Evolutionary conservation across 352 stramenopile species (phyloP), one percentile per base, ranked within the genome.

Genomic region (Plasmopara muralis): DNA sequence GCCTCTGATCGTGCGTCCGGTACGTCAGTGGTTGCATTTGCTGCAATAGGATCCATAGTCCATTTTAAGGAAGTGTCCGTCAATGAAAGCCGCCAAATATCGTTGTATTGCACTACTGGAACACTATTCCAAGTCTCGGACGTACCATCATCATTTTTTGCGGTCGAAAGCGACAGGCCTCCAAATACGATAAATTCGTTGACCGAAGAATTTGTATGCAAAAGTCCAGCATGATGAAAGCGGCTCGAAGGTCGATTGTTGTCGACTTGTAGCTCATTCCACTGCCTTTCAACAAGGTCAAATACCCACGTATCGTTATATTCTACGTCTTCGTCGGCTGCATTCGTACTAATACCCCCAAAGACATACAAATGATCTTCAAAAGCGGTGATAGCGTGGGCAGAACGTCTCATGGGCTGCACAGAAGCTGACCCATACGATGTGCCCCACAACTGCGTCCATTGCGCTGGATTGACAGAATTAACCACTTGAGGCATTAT

Each of bases 291-390:
- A 12, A 63, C 38, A 25, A 82, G 46, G 31, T 84, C 68, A 38
- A 85, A 83, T 9, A 60, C 57, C 79, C 79, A 90, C n/a, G 79
- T 87, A 51, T 90, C 79, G n/a, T 77, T 74, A 30, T 71, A 82
- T 54, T 90, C 79, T 50, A 75, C 43, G 43, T 84, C 73, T 55
- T 81, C 60, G 6, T 66, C 60, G 5, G 50, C 49, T 28, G 53
- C 50, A 7, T 57, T 46, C 6, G 66, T 60, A 25, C 71, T 75
- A 31, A 87, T 66, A 38, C 79, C 79, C 4, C 79, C 79, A 50
- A 75, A 87, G 29, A 87, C 47, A 52, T 85, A 88, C 30, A 90
- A 50, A 9, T 56, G 53, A 49, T 90, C 72, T 8, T 75, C 42
- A 43, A 77, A 74, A 4, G 51, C 43, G 10, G 74, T 46, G 38